phyloP scores from a whole-genome alignment of 2,329 filamentous ascomycete species.

The Nakataea oryzae region DNA sequence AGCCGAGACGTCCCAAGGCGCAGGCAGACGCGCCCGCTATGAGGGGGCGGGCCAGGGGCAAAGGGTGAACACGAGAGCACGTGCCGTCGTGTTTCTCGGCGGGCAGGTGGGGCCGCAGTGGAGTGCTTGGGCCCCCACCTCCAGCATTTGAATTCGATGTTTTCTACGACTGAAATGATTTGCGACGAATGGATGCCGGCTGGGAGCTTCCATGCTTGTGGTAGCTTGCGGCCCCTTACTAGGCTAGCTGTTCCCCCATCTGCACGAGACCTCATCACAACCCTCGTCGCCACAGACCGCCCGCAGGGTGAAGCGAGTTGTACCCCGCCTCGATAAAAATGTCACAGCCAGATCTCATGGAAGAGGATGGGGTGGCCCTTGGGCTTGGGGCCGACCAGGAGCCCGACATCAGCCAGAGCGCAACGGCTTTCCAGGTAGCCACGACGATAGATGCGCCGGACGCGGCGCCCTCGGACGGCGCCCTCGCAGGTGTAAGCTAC shows the following conservation, averaged over 20 bases:
- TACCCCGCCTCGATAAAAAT: background rate
- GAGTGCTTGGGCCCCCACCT: background rate
- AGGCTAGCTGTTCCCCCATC: background rate
- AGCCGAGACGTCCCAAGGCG: background rate
- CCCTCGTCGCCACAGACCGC: background rate
- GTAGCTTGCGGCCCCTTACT: background rate
- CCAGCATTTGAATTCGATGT: background rate
- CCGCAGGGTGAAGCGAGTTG: background rate
- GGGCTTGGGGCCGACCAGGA: background rate
- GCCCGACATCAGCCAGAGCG: conserved; percentile 2
- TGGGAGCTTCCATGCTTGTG: too few species aligned
- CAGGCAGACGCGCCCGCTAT: background rate
- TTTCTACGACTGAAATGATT: background rate
- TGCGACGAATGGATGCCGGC: too few species aligned
- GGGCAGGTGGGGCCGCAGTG: background rate
- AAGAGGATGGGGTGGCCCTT: background rate
- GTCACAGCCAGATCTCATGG: conserved; percentile 3
- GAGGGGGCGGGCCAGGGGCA: background rate
- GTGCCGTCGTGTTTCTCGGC: background rate
- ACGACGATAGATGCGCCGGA: background rate
- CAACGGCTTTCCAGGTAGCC: conserved; percentile 2
- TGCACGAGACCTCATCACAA: too few species aligned
- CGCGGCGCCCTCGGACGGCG: background rate
- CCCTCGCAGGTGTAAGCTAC: background rate
- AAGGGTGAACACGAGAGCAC: background rate